Conservation (phyloP, 768 basidiomycete species). For the Macrolepiota dolichaula region DNA sequence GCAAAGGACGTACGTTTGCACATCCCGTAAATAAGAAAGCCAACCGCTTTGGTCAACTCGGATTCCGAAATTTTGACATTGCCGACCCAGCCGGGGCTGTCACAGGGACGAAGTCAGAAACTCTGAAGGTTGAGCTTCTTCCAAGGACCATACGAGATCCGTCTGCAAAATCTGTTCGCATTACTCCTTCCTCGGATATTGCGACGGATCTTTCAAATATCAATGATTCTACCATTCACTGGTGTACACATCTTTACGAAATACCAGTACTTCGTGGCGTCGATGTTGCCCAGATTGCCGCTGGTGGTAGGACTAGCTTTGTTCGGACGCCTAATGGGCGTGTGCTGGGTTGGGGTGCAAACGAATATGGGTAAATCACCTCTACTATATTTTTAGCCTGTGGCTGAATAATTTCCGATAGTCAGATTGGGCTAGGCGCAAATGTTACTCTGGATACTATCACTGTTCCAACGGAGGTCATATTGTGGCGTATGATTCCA, state of each 20-base stretch:
- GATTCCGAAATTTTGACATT: constrained; percentile 63
- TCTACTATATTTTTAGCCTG: background rate
- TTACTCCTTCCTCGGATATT: constrained; percentile 22
- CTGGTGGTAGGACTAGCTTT: constrained; percentile 73
- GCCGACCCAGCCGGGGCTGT: constrained; percentile 27
- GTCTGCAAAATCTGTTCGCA: constrained; percentile 38
- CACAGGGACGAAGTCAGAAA: constrained; percentile 24
- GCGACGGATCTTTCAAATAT: constrained; percentile 29
- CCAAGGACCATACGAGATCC: constrained; percentile 56
- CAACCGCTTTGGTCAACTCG: constrained; percentile 83
- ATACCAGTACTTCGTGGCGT: constrained; percentile 70
- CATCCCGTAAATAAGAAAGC: constrained; percentile 73
- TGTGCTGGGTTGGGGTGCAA: constrained; percentile 88
- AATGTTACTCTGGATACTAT: constrained; percentile 63
- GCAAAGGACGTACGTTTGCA: constrained; percentile 71
- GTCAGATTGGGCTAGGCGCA: constrained; percentile 79
- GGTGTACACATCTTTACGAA: constrained; percentile 70
- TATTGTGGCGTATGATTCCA: constrained; percentile 59
- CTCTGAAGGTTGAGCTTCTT: constrained; percentile 48
- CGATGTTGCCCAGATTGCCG: constrained; percentile 62
- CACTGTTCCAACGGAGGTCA: constrained; percentile 80
- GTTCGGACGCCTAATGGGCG: constrained; percentile 62
- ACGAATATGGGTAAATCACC: constrained; percentile 68
- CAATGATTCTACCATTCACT: constrained; percentile 49
- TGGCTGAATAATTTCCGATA: constrained; percentile 22